A percentile compares a stretch with the other conserved stretches of the same genome.
phyloP scores from a whole-genome alignment of 2,329 filamentous ascomycete genomes.

The Gremmenia infestans region DNA sequence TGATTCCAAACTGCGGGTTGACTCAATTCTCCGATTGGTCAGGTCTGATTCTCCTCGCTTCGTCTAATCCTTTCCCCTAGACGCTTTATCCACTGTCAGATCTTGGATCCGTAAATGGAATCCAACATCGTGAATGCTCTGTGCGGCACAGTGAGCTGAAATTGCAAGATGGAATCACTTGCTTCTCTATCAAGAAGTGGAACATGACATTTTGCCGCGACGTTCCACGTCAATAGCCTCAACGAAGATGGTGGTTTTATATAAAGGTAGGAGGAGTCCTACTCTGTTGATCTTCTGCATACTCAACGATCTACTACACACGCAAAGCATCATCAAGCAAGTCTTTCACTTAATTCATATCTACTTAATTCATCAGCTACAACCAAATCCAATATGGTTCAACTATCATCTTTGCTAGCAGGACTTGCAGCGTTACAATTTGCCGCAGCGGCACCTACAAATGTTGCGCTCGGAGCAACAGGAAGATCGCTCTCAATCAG shows the following conservation, averaged over 20 bases:
- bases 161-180: neutral
- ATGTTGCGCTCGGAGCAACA: constrained; percentile 9
- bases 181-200: too few species aligned
- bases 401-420: neutral
- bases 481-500: constrained; percentile 10
- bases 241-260: neutral
- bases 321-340: too few species aligned
- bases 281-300: neutral
- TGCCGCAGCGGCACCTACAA: constrained; percentile 3
- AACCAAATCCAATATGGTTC: constrained; percentile 2
- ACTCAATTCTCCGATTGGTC: too few species aligned
- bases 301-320: neutral
- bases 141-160: neutral
- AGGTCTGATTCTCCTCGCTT: too few species aligned
- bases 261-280: neutral
- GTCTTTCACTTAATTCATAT: neutral
- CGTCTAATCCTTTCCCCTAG: too few species aligned
- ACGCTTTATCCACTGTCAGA: too few species aligned
- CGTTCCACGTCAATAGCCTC: neutral
- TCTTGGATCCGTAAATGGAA: too few species aligned
- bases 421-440: neutral
- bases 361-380: neutral
- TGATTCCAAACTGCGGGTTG: too few species aligned
- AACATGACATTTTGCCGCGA: too few species aligned
- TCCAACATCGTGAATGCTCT: neutral